Evolutionary conservation across 2,329 filamentous ascomycete genomes (phyloP), one percentile per base, ranked within the genome.

Genomic region (Mycosphaerella sp.): DNA sequence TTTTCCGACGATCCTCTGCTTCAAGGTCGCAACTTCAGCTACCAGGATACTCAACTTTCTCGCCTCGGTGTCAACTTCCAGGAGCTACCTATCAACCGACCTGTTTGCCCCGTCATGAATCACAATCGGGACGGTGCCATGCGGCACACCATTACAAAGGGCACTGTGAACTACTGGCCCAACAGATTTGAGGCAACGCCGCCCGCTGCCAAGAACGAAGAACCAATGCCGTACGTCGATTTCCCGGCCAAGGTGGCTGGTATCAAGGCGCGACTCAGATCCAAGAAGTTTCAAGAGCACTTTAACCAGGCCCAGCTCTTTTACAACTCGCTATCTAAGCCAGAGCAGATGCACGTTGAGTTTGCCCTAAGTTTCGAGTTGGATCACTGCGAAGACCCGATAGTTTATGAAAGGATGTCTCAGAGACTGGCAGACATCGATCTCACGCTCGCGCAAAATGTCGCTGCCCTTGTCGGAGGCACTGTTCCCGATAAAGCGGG

Each of bases 231-330:
- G 8, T 93, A 89, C 60, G 68, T 81, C 3, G 86, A 89, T 45
- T 86, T 83, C 61, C 79, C 82, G 0, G 73, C 81, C 56, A 85
- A 83, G 68, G 72, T 87, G 1, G 75, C 74, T 4, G 87, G 87
- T 2, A 82, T 87, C 67, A 92, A 93, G 74, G 74, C 78, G 14
- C 82, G 88, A 9, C 74, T 84, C 5, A 76, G 80, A 54, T 86
- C 82, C 59, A 78, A 78, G 61, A 92, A 92, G 73, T 92, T 92
- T 76, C 79, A 77, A 59, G 87, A 93, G 58, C 86, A 92, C 67
- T 81, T 81, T 70, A 84, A 80, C 47, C 88, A 93, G 68, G 87
- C 88, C 0, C 86, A 91, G 66, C 75, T 92, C 1, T 93, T 93
- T 74, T 92, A 83, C 74, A 92, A 92, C 74, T 90, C 85, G 12